Evolutionary conservation across 495 filamentous ascomycete species (phyloP).

Genomic region (Penicillium manginii): DNA sequence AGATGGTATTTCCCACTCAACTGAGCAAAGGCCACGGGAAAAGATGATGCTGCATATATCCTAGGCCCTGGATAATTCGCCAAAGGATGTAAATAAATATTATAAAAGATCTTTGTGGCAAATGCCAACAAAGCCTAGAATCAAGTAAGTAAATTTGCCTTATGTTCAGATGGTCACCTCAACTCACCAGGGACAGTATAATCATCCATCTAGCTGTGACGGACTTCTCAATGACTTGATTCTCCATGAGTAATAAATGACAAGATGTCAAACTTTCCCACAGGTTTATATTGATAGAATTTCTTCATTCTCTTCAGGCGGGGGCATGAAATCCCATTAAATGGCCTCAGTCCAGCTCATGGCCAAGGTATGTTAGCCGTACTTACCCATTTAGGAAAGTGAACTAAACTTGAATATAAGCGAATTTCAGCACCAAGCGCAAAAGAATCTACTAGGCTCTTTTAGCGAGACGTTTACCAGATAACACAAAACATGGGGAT

Average conservation of each 20-base stretch:
- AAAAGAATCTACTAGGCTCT: no score
- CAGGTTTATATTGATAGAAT: not conserved
- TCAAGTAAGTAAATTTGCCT: not conserved
- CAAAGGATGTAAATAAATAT: not conserved
- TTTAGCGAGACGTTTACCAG: no score
- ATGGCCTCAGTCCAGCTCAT: no score
- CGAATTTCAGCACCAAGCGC: not conserved
- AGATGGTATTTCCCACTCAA: not conserved
- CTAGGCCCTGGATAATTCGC: not conserved
- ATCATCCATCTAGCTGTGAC: not conserved
- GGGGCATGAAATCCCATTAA: no score
- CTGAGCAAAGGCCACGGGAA: not conserved
- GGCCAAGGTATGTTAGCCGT: not conserved
- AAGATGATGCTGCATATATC: not conserved
- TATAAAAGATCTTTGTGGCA: not conserved
- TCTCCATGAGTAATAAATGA: not conserved
- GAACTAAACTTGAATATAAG: not conserved
- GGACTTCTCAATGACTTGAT: not conserved
- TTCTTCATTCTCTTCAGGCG: no score
- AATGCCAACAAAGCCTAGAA: not conserved
- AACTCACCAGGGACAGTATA: not conserved
- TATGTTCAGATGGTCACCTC: not conserved
- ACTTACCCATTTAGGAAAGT: not conserved
- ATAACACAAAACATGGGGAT: no score
- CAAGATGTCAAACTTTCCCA: not conserved